A percentile compares a stretch with the other conserved stretches of the same genome.
Conservation (phyloP, 805 yeast genomes). For the Nakazawaea ernobii region DNA sequence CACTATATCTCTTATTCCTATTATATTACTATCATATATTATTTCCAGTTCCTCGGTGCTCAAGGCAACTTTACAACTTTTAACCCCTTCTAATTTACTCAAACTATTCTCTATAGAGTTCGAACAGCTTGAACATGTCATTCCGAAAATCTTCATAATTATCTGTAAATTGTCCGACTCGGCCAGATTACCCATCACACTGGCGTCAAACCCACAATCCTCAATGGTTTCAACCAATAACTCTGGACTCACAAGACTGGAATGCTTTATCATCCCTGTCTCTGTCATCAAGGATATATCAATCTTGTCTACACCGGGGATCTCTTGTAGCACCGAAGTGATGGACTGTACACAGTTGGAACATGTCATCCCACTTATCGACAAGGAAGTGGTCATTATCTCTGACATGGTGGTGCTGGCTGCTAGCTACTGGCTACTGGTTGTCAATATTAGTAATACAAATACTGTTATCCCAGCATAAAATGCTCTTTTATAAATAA, state of each 20-base stretch:
- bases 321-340: conserved; percentile 41
- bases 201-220: conserved; percentile 64
- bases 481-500: too few relatives aligned
- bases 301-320: conserved; percentile 47
- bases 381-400: conserved; percentile 15
- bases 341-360: conserved; percentile 76
- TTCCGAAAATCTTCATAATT: conserved; percentile 42
- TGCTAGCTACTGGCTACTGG: neutral
- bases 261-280: conserved; percentile 55
- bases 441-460: too few relatives aligned
- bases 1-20: conserved; percentile 65
- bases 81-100: conserved; percentile 40
- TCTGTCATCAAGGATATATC: conserved; percentile 75
- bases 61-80: conserved; percentile 41
- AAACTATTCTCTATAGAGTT: conserved; percentile 44
- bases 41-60: conserved; percentile 51
- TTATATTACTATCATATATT: conserved; percentile 38
- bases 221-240: conserved; percentile 53
- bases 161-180: conserved; percentile 11
- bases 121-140: conserved; percentile 56
- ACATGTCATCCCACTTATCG: conserved; percentile 83
- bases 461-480: too few relatives aligned
- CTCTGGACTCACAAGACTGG: conserved; percentile 24
- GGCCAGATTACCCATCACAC: conserved; percentile 6
- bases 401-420: neutral